Conservation (phyloP, 306 rosid genomes). For the Begonia peltatifolia region DNA sequence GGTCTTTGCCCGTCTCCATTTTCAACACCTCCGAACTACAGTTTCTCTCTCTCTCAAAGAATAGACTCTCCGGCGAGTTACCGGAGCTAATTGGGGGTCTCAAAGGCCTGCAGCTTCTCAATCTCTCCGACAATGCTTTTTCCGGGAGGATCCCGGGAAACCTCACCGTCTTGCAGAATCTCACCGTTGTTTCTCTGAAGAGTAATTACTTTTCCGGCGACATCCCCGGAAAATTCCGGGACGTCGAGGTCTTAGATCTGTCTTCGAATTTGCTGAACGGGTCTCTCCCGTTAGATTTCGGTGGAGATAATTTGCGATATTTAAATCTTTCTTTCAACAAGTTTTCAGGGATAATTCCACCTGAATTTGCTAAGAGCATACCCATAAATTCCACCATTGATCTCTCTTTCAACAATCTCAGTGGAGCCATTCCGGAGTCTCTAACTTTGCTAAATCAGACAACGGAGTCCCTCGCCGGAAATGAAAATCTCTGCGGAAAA, state of each 20-base stretch:
- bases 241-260: slow-evolving; percentile 56
- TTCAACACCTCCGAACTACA: slow-evolving; percentile 70
- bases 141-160: slow-evolving; percentile 50
- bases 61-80: slow-evolving; percentile 63
- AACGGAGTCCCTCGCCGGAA: slow-evolving; percentile 42
- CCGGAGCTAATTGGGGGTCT: slow-evolving; percentile 38
- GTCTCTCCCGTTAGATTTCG: slow-evolving; percentile 48
- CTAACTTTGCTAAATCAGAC: slow-evolving; percentile 39
- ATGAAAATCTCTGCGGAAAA: slow-evolving; percentile 67
- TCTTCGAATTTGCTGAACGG: slow-evolving; percentile 71
- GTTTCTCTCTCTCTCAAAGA: slow-evolving; percentile 56
- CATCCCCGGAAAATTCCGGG: slow-evolving; percentile 36
- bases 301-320: slow-evolving; percentile 37
- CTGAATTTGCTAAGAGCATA: slow-evolving; percentile 24
- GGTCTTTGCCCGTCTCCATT: slow-evolving; percentile 50
- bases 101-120: slow-evolving; percentile 44
- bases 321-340: slow-evolving; percentile 76
- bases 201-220: slow-evolving; percentile 60
- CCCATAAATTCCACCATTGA: slow-evolving; percentile 52
- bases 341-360: slow-evolving; percentile 56
- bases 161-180: slow-evolving; percentile 35
- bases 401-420: slow-evolving; percentile 74
- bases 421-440: slow-evolving; percentile 57
- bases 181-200: slow-evolving; percentile 46
- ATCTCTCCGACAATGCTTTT: slow-evolving; percentile 77